Base-by-base conservation (phyloP, 208 protist genomes). In the Crithidia acanthocephali region DNA sequence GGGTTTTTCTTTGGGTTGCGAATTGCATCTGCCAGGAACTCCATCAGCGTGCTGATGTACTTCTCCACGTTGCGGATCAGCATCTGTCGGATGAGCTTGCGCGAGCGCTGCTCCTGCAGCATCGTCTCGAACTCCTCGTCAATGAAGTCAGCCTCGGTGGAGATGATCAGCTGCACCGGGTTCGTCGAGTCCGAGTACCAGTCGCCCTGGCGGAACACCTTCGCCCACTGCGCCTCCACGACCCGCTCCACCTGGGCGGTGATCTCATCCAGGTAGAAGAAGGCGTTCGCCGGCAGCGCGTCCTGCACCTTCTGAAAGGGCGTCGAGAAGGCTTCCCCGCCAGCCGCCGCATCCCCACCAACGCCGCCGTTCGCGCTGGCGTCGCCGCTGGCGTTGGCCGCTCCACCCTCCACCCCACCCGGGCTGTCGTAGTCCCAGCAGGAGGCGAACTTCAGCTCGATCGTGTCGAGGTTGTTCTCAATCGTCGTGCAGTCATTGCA, bases 251-350 rank as follows among this genome's bases (percentile, higher is more conserved):
- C 87, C 64, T 96, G 89, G 18, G 81, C 65, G 28, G 80, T 80
- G 66, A 96, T 93, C 76, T 96, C 92, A 44, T 96, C 89, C 22
- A 95, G 48, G 73, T 96, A 96, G 66, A 80, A 93, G 30, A 93
- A 79, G 22, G 76, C 77, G 58, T 85, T 68, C 22, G 92, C 82
- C n/a, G 85, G 71, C 9, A 96, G 71, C 16, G 74, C 37, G 40
- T 92, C 86, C 64, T 94, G 92, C 51, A 90, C 79, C 32, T 76
- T 66, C 58, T 88, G 78, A 68, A 96, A 96, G 0, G 92, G 89
- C 8, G 83, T 82, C 9, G 56, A 42, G 37, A 68, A 65, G 16
- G 45, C 68, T 4, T 79, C 64, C 20, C 52, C 68, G 2, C 50
- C 58, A 13, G 4, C 44, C 4, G 18, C 6, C 4, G 44, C 44